Evolutionary conservation across 176 grass and related monocot genomes (phyloP), one percentile per base, ranked within the genome.

Genomic region (Stipa capillata): DNA sequence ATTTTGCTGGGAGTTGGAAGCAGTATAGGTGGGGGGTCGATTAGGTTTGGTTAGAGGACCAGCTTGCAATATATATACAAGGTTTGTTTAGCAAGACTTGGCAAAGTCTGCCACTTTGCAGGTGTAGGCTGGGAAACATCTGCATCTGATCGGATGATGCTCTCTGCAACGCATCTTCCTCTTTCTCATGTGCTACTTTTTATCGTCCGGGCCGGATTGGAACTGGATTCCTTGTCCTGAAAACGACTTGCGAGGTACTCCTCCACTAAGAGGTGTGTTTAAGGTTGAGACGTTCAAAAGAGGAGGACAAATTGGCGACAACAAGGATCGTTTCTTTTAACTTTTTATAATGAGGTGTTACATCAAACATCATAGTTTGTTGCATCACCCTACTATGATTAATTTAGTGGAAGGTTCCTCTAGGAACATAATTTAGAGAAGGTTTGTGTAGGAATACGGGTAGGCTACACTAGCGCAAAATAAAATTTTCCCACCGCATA

Each of bases 91-190:
- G 27, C 37, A 56, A 76, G 27, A 65, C 57, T 48, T 20, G 6
- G 55, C 37, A 2, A 65, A 77, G 63, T 20, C 63, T 35, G 20
- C 12, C 37, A 7, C 41, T 60, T 75, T 71, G 56, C 32, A 50
- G 32, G 53, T 42, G 43, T 29, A 21, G 12, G 33, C 33, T n/a
- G 44, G 23, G 17, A 85, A 85, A 53, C 62, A 63, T 81, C 31
- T 43, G 42, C 60, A 15, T 48, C 21, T 16, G 57, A 4, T 37
- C 20, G 62, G 20, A 73, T 56, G 69, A 57, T 74, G 52, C 39
- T 53, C 15, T 70, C n/a, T 7, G 65, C 43, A n/a, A 55, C 48
- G 79, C 79, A 77, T 71, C 79, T 82, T 20, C n/a, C 13, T 27
- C 60, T 4, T 18, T 41, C n/a, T n/a, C 61, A 33, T 10, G 44